phyloP scores from a whole-genome alignment of 73 alveolate species.

The Breviolum minutum region DNA sequence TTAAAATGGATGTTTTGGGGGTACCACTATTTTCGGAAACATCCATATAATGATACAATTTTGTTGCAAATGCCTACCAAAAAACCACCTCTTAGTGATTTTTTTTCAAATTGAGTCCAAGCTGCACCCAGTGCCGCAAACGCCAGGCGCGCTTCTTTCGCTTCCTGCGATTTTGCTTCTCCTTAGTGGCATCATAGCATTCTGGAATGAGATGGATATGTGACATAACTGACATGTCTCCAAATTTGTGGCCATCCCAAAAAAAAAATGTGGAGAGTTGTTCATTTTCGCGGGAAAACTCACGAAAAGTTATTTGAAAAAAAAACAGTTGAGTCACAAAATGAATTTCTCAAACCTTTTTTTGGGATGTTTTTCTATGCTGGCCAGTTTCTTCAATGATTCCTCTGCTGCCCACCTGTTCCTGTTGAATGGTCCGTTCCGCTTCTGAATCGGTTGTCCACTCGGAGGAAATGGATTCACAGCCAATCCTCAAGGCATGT shows the following conservation, averaged over 20 bases:
- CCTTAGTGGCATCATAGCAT: background rate
- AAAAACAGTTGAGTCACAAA: background rate
- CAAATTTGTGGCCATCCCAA: no score
- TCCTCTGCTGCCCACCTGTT: conserved; percentile 69
- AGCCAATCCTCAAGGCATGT: conserved; percentile 77
- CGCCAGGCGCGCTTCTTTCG: conserved; percentile 92
- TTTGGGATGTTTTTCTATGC: background rate
- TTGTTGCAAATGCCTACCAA: no score
- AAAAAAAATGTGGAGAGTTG: no score
- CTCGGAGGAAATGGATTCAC: conserved; percentile 77
- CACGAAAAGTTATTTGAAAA: background rate
- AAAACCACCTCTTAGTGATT: no score
- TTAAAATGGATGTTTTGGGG: no score
- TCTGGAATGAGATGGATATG: no score
- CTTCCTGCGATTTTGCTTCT: conserved; percentile 88
- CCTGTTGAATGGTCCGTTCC: conserved; percentile 51
- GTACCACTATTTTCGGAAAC: no score
- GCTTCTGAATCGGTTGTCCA: conserved; percentile 94
- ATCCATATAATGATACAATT: no score
- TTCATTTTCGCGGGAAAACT: background rate
- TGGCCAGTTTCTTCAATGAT: conserved; percentile 54
- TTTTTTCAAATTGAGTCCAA: background rate
- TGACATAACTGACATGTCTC: no score
- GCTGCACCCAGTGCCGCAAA: conserved; percentile 41
- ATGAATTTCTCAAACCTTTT: background rate